Evolutionary conservation across 1,139 yeast species (phyloP).

Genomic region (Meyerozyma athensensis): DNA sequence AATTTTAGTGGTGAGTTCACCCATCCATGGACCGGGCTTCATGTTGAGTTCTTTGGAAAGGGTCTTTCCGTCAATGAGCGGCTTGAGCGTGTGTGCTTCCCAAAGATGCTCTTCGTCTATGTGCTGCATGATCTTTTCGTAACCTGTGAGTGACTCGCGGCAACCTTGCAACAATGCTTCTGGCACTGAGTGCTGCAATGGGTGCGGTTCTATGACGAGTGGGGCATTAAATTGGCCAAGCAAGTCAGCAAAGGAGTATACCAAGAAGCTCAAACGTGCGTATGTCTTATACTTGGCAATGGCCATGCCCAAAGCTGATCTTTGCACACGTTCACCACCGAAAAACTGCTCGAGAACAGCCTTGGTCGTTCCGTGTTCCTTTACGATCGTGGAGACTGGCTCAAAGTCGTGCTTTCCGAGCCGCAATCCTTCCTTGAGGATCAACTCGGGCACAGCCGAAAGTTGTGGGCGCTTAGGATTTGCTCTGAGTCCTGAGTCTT

Average conservation of each 20-base stretch:
- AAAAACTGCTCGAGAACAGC: constrained; percentile 15
- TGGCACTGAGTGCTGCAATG: no score
- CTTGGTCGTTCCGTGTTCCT: constrained; percentile 13
- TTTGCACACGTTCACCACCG: constrained; percentile 22
- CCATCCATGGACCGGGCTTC: constrained; percentile 87
- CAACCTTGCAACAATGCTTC: background rate
- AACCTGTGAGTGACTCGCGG: constrained; percentile 16
- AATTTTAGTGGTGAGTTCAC: constrained; percentile 47
- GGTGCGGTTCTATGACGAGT: background rate
- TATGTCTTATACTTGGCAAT: constrained; percentile 51
- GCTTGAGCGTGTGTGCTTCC: constrained; percentile 43
- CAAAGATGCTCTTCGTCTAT: constrained; percentile 29
- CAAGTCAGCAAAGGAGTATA: constrained; percentile 29
- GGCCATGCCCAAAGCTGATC: constrained; percentile 60
- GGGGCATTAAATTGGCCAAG: constrained; percentile 11
- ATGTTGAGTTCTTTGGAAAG: constrained; percentile 44
- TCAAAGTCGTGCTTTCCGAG: constrained; percentile 57
- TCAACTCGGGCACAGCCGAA: constrained; percentile 27
- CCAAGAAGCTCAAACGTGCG: constrained; percentile 42
- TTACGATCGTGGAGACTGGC: constrained; percentile 38
- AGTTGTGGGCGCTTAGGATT: constrained; percentile 31
- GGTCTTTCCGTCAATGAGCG: constrained; percentile 67
- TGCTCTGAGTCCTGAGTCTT: constrained; percentile 27
- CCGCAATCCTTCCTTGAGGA: constrained; percentile 68
- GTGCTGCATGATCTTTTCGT: constrained; percentile 27